Evolutionary conservation across 208 protist genomes (phyloP).

Genomic region (Chromosphaera perkinsii): DNA sequence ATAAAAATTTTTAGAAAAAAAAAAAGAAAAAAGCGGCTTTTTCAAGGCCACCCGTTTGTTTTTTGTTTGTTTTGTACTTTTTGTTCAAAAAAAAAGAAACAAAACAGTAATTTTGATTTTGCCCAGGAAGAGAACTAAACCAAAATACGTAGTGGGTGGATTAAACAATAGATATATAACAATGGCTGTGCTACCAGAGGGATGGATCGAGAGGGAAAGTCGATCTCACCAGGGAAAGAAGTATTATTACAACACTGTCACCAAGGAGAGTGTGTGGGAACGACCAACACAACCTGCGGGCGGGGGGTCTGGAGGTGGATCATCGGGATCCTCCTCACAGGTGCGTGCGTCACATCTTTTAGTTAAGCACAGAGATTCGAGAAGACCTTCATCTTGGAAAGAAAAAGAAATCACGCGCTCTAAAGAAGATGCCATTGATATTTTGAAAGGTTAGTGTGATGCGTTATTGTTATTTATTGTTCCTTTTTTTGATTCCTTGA

Average conservation of each 20-base stretch:
- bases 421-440: conserved; percentile 49
- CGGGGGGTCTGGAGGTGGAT: neutral
- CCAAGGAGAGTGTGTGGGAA: conserved; percentile 9
- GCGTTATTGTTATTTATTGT: no score
- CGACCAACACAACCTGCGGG: conserved; percentile 1
- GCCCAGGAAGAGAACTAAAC: conserved; percentile 72
- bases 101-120: conserved; percentile 59
- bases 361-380: conserved; percentile 46
- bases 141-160: no score
- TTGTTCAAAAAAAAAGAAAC: conserved; percentile 72
- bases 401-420: conserved; percentile 37
- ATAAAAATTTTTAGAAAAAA: no score
- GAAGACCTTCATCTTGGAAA: conserved; percentile 45
- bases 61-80: conserved; percentile 91
- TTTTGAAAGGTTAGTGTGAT: conserved; percentile 34
- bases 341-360: conserved; percentile 44
- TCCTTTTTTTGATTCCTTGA: neutral
- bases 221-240: no score
- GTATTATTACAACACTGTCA: conserved; percentile 14
- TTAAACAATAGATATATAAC: no score
- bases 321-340: neutral
- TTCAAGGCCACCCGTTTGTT: conserved; percentile 90
- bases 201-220: no score
- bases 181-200: no score
- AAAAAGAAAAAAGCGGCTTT: conserved; percentile 87